Evolutionary conservation across 2,329 filamentous ascomycete genomes (phyloP).

Genomic region (Parastagonospora nodorum): DNA sequence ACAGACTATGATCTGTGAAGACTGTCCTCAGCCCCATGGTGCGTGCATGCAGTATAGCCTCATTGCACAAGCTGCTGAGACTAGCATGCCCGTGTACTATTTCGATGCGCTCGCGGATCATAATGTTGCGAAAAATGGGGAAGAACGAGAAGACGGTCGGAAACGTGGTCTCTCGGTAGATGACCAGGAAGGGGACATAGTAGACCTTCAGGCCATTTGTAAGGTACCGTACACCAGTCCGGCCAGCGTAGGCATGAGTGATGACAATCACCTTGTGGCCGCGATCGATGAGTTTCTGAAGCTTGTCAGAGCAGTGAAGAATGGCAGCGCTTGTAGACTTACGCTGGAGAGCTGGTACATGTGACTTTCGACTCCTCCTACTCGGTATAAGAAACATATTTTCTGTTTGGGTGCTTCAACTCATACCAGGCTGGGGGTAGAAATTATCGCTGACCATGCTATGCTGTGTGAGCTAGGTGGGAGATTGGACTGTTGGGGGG

Average conservation of each 20-base stretch:
- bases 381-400: slow-evolving; percentile 21
- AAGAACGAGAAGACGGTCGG: slow-evolving; percentile 99
- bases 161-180: slow-evolving; percentile 91
- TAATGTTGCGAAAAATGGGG: slow-evolving; percentile 94
- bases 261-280: slow-evolving; percentile 98
- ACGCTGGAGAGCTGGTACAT: slow-evolving; percentile 94
- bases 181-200: slow-evolving; percentile 93
- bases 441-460: slow-evolving; percentile 99
- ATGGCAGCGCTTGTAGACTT: slow-evolving; percentile 24
- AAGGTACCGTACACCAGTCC: slow-evolving; percentile 90
- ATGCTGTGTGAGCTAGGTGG: slow-evolving; percentile 13
- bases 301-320: slow-evolving; percentile 13
- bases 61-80: slow-evolving; percentile 89
- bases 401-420: neutral
- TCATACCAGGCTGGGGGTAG: slow-evolving; percentile 84
- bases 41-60: slow-evolving; percentile 90
- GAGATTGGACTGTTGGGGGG: neutral
- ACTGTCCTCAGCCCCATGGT: slow-evolving; percentile 97
- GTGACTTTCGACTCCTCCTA: slow-evolving; percentile 90
- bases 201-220: slow-evolving; percentile 99
- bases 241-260: slow-evolving; percentile 90
- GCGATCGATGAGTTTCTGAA: slow-evolving; percentile 87
- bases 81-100: slow-evolving; percentile 98
- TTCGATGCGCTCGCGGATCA: slow-evolving; percentile 91
- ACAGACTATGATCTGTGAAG: slow-evolving; percentile 96